Percentiles rank a stretch among this genome's conserved stretches.
These are phyloP conservation scores for Bipolaris cookei DNA, from an alignment of 2,329 filamentous ascomycete genomes.

Conservation along the genomic window DNA sequence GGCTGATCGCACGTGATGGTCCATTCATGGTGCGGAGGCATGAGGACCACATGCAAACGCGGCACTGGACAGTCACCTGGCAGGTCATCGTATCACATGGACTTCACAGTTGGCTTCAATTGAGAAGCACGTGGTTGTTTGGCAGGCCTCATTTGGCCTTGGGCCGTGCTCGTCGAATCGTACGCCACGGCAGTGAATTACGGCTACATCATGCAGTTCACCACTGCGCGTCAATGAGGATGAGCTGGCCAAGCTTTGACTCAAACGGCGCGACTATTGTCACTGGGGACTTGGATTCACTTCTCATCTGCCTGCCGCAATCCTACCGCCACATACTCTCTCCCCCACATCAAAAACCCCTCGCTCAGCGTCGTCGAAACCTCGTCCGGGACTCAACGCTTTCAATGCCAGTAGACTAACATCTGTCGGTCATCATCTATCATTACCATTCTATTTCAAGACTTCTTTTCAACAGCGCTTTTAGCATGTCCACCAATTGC, in stretches of 20 bases:
- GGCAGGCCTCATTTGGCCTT: conserved; percentile 11
- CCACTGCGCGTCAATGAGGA: conserved; percentile 14
- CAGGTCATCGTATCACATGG: conserved; percentile 7
- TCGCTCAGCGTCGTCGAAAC: conserved; percentile 39
- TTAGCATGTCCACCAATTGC: conserved; percentile 18
- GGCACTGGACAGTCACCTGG: conserved; percentile 19
- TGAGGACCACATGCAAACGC: conserved; percentile 16
- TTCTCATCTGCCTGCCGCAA: conserved; percentile 7
- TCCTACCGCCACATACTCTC: conserved; percentile 6
- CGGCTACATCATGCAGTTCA: conserved; percentile 9
- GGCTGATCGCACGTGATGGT: background rate
- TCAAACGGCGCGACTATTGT: conserved; percentile 26
- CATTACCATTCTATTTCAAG: background rate
- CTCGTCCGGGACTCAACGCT: conserved; percentile 12
- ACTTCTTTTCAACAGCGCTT: background rate
- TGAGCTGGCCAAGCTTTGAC: conserved; percentile 20
- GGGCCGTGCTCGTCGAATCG: conserved; percentile 15
- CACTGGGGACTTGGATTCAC: conserved; percentile 31
- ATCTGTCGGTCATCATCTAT: background rate
- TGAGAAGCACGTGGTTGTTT: conserved; percentile 12
- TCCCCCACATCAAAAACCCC: conserved; percentile 25
- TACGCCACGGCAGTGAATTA: conserved; percentile 19
- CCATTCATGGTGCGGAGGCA: conserved; percentile 11
- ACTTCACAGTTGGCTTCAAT: conserved; percentile 7
- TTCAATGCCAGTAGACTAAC: background rate